A percentile compares a stretch with the other conserved stretches of the same genome.
Conservation (phyloP, 179 eudicot genomes). For the Amaranthus tricolor region DNA sequence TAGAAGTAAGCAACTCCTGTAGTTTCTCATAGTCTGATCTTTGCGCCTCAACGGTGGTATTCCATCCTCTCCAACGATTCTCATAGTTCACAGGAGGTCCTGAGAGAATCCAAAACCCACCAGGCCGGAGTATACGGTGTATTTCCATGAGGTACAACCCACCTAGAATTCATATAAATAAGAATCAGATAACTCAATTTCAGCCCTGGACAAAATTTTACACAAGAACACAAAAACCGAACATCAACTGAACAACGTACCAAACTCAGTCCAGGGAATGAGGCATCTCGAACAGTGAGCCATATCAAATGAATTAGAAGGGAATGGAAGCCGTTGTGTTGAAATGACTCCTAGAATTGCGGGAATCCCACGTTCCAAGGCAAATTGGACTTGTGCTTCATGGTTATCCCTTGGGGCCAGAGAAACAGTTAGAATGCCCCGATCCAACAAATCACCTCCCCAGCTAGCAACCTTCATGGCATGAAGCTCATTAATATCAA, state of each 20-base stretch:
- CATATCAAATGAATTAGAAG: constrained; percentile 95
- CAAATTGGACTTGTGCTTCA: constrained; percentile 97
- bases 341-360: constrained; percentile 90
- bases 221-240: background rate
- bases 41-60: constrained; percentile 75
- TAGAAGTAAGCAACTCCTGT: constrained; percentile 54
- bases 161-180: constrained; percentile 39
- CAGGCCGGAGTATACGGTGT: constrained; percentile 87
- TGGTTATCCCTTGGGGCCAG: constrained; percentile 97
- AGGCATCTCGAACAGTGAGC: constrained; percentile 99
- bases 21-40: constrained; percentile 65
- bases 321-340: constrained; percentile 93
- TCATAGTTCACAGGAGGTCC: constrained; percentile 94
- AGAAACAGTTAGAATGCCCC: constrained; percentile 81
- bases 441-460: constrained; percentile 97
- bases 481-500: constrained; percentile 7
- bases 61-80: constrained; percentile 83
- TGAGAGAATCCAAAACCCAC: constrained; percentile 98
- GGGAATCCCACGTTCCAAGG: constrained; percentile 96
- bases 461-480: constrained; percentile 85
- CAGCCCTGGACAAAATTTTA: background rate
- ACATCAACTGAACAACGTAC: constrained; percentile 35
- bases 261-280: constrained; percentile 98
- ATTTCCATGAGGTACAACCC: constrained; percentile 89
- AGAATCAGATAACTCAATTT: constrained; percentile 1